phyloP scores from a whole-genome alignment of 495 filamentous ascomycete genomes.

The Hypoxylon rickii region DNA sequence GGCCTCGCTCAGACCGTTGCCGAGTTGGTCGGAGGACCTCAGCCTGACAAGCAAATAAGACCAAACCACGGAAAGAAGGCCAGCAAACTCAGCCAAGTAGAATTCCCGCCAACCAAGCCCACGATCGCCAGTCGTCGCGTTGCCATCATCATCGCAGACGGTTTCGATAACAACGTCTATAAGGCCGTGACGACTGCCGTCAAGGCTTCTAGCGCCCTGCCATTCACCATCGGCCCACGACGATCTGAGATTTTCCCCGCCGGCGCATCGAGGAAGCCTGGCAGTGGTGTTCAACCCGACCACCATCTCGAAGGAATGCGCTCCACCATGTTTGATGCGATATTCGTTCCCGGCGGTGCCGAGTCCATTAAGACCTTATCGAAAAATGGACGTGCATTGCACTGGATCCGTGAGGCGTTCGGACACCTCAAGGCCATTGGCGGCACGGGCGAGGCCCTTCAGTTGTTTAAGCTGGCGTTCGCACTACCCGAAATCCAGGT shows the following conservation, averaged over 20 bases:
- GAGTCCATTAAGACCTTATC: conserved; percentile 62
- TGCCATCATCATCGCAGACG: conserved; percentile 81
- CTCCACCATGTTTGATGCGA: conserved; percentile 83
- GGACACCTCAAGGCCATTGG: conserved; percentile 80
- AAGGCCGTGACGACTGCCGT: conserved; percentile 65
- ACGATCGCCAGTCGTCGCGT: conserved; percentile 75
- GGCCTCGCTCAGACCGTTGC: conserved; percentile 72
- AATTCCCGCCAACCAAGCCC: conserved; percentile 63
- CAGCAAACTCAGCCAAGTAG: conserved; percentile 67
- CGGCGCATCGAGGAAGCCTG: conserved; percentile 47
- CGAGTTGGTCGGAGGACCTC: conserved; percentile 67
- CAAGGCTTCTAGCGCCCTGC: conserved; percentile 63
- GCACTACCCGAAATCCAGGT: conserved; percentile 59
- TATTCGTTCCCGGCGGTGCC: conserved; percentile 77
- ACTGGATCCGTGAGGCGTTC: conserved; percentile 86
- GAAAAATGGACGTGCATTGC: conserved; percentile 75
- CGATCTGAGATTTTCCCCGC: conserved; percentile 64
- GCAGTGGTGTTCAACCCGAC: conserved; percentile 67
- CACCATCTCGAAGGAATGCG: conserved; percentile 84
- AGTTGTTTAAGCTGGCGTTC: conserved; percentile 63
- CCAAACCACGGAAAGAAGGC: conserved; percentile 71
- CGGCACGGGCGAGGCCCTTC: conserved; percentile 70
- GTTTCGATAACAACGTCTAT: conserved; percentile 72
- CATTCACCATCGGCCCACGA: conserved; percentile 71
- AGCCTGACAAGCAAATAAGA: conserved; percentile 53